These are phyloP conservation scores for Gynandropsis gynandra DNA, from an alignment of 345 rosid species.

Conservation along the genomic window DNA sequence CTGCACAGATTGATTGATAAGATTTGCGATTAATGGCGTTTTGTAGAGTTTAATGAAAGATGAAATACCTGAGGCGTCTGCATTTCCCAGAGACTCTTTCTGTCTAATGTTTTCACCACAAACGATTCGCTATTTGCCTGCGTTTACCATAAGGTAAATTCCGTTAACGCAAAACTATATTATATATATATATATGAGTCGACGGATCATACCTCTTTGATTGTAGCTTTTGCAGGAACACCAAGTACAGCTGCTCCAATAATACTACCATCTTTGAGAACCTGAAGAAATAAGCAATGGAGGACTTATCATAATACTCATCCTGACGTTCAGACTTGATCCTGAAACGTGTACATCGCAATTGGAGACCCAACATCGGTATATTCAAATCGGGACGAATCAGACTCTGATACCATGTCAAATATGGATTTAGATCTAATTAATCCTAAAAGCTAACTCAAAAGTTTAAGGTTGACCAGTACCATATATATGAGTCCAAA, in stretches of 20 bases:
- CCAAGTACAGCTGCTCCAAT: slow-evolving; percentile 97
- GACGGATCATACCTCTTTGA: slow-evolving; percentile 60
- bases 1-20: slow-evolving; percentile 28
- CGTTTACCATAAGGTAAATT: not conserved
- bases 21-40: slow-evolving; percentile 2
- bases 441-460: too few relatives aligned
- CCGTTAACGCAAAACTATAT: not conserved
- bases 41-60: not conserved
- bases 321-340: too few relatives aligned
- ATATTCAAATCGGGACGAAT: too few relatives aligned
- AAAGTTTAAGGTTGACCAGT: too few relatives aligned
- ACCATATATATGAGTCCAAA: too few relatives aligned
- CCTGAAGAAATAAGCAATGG: slow-evolving; percentile 34
- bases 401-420: too few relatives aligned
- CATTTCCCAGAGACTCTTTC: slow-evolving; percentile 96
- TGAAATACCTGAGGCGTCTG: slow-evolving; percentile 84
- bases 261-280: slow-evolving; percentile 56
- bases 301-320: too few relatives aligned
- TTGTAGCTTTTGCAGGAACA: slow-evolving; percentile 92
- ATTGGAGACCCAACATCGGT: too few relatives aligned
- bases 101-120: slow-evolving; percentile 79
- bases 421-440: too few relatives aligned
- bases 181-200: too few relatives aligned
- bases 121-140: slow-evolving; percentile 75
- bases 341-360: too few relatives aligned